Evolutionary conservation across 129 eudicot species (phyloP).

Genomic region (Tanacetum coccineum): DNA sequence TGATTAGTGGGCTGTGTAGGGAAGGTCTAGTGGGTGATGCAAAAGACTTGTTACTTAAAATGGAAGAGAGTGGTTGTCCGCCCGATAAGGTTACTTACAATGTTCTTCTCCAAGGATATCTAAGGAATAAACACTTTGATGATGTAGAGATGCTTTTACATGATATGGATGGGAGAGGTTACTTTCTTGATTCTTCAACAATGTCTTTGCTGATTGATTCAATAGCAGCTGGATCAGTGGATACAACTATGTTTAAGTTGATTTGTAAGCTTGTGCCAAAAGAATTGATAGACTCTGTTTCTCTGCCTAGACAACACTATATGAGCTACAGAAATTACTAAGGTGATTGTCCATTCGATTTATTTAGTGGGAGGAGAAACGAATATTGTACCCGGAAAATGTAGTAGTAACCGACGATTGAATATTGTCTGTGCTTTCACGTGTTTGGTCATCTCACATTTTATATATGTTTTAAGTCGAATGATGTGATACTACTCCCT

Average conservation of each 20-base stretch:
- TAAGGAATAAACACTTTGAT: not conserved
- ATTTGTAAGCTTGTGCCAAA: slow-evolving; percentile 13
- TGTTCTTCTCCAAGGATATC: slow-evolving; percentile 9
- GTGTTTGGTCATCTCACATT: no score
- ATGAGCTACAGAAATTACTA: not conserved
- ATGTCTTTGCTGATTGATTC: not conserved
- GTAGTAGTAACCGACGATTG: no score
- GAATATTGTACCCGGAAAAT: no score
- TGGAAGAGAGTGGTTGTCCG: not conserved
- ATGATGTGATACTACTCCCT: no score
- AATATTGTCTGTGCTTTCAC: no score
- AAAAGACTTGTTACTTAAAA: slow-evolving; percentile 5
- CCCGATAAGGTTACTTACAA: slow-evolving; percentile 6
- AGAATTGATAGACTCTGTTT: not conserved
- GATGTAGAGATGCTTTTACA: slow-evolving; percentile 5
- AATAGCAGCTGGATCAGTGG: not conserved
- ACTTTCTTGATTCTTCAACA: not conserved
- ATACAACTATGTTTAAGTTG: not conserved
- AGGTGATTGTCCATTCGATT: not conserved
- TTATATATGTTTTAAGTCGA: no score
- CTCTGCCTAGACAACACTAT: no score
- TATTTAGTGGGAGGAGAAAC: no score
- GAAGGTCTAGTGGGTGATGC: not conserved
- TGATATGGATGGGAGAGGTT: not conserved
- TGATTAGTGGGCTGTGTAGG: not conserved